Conservation (phyloP, 2,329 filamentous ascomycete species). For the Colletotrichum lupini region DNA sequence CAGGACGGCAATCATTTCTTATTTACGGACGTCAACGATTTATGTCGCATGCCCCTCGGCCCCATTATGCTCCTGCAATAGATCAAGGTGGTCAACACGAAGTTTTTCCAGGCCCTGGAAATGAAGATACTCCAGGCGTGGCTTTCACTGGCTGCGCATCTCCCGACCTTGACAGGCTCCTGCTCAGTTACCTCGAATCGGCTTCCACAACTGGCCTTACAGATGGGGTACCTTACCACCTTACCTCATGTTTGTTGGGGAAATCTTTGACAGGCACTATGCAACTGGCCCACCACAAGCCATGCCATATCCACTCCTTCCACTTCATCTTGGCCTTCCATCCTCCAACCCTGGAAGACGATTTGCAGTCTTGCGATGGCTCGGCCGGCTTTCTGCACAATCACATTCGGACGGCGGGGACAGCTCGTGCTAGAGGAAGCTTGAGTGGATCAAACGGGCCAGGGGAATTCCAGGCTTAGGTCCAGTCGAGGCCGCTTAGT, state of each 20-base stretch:
- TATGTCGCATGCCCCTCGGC: no score
- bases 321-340: not conserved
- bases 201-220: slow-evolving; percentile 2
- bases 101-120: not conserved
- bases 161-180: slow-evolving; percentile 17
- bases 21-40: not conserved
- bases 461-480: slow-evolving; percentile 1
- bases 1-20: not conserved
- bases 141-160: slow-evolving; percentile 1
- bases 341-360: slow-evolving; percentile 1
- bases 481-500: slow-evolving; percentile 11
- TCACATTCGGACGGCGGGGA: slow-evolving; percentile 13
- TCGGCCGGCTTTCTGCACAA: not conserved
- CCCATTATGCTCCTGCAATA: not conserved
- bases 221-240: not conserved
- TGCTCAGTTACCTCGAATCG: slow-evolving; percentile 22
- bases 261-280: slow-evolving; percentile 3
- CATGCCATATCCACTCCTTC: slow-evolving; percentile 7
- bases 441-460: slow-evolving; percentile 11
- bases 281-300: slow-evolving; percentile 7
- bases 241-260: not conserved
- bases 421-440: slow-evolving; percentile 11
- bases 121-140: slow-evolving; percentile 9
- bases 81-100: not conserved
- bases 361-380: not conserved